Evolutionary conservation across 176 grass and related monocot species (phyloP).

Genomic region (Dendrocalamus sinicus): DNA sequence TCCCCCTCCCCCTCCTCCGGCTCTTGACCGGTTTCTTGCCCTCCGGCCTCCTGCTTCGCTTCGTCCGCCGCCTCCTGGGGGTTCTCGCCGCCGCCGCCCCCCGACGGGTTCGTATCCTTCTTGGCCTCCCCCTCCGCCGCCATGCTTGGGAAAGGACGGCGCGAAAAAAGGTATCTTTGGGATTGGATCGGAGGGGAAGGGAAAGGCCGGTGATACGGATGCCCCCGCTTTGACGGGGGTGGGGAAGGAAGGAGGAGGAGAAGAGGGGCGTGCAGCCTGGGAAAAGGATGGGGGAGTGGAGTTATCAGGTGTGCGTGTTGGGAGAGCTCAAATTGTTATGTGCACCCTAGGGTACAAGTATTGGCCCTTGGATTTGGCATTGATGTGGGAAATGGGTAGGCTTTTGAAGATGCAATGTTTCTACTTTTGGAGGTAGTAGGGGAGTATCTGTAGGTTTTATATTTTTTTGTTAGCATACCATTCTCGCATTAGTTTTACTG

Average conservation of each 20-base stretch:
- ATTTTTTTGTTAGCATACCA: not conserved
- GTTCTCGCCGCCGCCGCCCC: constrained; percentile 16
- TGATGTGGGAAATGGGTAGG: not conserved
- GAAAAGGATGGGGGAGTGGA: constrained; percentile 1
- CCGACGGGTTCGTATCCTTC: constrained; percentile 22
- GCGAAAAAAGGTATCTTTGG: constrained; percentile 41
- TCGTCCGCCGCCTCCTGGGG: constrained; percentile 5
- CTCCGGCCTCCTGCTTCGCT: constrained; percentile 14
- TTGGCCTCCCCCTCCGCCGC: constrained; percentile 57
- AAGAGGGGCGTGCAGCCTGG: constrained; percentile 23
- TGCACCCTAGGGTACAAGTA: not conserved
- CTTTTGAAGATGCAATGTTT: not conserved
- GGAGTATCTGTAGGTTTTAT: not conserved
- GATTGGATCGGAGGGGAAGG: constrained; percentile 54
- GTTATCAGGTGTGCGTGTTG: constrained; percentile 35
- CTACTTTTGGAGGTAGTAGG: not conserved
- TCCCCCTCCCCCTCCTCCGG: not conserved
- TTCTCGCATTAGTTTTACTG: not conserved
- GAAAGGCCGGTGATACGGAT: constrained; percentile 48
- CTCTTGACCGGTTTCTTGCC: constrained; percentile 3
- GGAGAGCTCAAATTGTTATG: constrained; percentile 33
- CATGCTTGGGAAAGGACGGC: constrained; percentile 41
- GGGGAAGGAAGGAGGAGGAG: not conserved
- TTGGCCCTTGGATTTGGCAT: not conserved
- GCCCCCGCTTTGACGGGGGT: constrained; percentile 48